These are phyloP conservation scores for Esteya vermicola DNA, from an alignment of 2,329 filamentous ascomycete species.

Conservation along the genomic window DNA sequence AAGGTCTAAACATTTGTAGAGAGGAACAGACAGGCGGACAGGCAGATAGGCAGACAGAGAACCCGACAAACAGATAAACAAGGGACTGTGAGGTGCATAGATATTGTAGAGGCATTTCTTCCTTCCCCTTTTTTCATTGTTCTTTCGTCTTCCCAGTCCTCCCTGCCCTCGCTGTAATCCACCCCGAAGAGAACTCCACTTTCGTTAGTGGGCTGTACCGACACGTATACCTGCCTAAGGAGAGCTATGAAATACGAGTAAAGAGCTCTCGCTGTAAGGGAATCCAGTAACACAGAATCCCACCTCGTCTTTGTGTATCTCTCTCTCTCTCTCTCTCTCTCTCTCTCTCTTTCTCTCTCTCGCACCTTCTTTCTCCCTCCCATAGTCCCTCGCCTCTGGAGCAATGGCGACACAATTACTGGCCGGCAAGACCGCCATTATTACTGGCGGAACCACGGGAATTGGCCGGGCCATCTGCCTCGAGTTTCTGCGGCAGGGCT, in stretches of 20 bases:
- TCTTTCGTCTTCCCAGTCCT: neutral
- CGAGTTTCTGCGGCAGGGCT: conserved; percentile 64
- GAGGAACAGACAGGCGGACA: neutral
- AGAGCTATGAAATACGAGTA: no score
- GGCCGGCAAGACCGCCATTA: conserved; percentile 62
- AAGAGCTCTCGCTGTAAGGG: no score
- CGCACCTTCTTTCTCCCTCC: conserved; percentile 30
- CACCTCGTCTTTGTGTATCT: no score
- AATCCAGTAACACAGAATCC: no score
- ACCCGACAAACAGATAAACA: neutral
- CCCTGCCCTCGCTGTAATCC: neutral
- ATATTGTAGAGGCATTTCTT: no score
- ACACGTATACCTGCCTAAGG: neutral
- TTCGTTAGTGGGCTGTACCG: neutral
- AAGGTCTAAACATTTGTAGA: neutral
- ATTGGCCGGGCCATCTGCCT: conserved; percentile 78
- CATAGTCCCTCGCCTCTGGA: no score
- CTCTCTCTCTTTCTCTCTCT: neutral
- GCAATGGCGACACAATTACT: conserved; percentile 35
- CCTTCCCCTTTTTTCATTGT: neutral
- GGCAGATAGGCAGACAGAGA: no score
- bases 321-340: neutral
- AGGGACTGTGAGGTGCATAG: neutral
- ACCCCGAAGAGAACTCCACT: neutral
- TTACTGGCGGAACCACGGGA: conserved; percentile 75